Conservation (phyloP, 768 basidiomycete species). For the Scleroderma citrinum region DNA sequence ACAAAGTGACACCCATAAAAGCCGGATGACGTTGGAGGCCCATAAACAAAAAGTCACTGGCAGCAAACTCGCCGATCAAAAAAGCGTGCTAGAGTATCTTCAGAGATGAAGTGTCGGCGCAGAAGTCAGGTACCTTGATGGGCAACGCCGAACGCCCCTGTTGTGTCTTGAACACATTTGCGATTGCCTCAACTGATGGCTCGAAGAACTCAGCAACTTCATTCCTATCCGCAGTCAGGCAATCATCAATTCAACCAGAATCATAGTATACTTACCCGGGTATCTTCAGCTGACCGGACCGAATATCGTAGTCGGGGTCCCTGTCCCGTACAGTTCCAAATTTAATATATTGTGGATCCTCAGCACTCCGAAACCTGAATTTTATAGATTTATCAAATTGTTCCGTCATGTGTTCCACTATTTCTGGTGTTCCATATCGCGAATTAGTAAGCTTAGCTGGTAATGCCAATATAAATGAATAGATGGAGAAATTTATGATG, state of each 20-base stretch:
- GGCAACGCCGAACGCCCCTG: conserved; percentile 11
- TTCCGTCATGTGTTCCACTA: conserved; percentile 26
- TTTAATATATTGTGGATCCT: conserved; percentile 31
- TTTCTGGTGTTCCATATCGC: conserved; percentile 21
- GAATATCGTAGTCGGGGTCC: conserved; percentile 30
- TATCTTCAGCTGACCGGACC: conserved; percentile 31
- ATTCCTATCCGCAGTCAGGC: conserved; percentile 20
- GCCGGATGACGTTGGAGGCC: conserved; percentile 33
- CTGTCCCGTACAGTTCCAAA: conserved; percentile 32
- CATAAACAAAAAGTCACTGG: conserved; percentile 39
- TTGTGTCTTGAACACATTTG: conserved; percentile 27
- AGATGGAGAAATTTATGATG: neutral
- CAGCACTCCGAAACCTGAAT: conserved; percentile 31
- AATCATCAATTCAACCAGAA: no score
- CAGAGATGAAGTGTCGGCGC: neutral
- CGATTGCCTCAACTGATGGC: conserved; percentile 31
- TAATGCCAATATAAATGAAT: neutral
- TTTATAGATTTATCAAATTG: conserved; percentile 32
- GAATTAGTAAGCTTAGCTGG: conserved; percentile 26
- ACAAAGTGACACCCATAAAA: conserved; percentile 32
- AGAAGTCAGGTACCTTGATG: conserved; percentile 23
- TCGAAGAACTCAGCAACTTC: conserved; percentile 36
- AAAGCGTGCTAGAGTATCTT: conserved; percentile 24
- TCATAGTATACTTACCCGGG: conserved; percentile 31
- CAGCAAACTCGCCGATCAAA: conserved; percentile 48